A percentile compares a stretch with the other conserved stretches of the same genome.
These are phyloP conservation scores for Umbilicus rupestris DNA, from an alignment of 164 flowering plant genomes.

Conservation along the genomic window DNA sequence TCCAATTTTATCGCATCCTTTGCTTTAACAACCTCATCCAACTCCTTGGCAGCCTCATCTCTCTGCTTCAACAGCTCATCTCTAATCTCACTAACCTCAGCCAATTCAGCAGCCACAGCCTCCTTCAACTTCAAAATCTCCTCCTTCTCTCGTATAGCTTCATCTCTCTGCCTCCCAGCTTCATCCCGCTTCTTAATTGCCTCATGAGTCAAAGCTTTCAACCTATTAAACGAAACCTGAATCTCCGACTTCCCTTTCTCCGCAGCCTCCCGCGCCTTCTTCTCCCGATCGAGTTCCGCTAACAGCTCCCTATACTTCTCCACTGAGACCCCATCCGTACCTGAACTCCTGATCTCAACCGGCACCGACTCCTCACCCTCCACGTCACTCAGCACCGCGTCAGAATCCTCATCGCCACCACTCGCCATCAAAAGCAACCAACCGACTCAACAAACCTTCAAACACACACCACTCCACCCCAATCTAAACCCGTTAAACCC, in stretches of 20 bases:
- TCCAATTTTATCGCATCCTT: constrained; percentile 51
- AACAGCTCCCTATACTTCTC: constrained; percentile 49
- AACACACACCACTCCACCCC: too few species aligned
- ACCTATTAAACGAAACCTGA: constrained; percentile 41
- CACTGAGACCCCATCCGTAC: constrained; percentile 30
- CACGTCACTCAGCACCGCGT: constrained; percentile 75
- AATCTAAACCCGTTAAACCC: background rate
- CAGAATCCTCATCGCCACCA: constrained; percentile 44
- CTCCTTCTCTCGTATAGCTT: constrained; percentile 55
- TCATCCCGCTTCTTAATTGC: constrained; percentile 88
- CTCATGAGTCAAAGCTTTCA: constrained; percentile 52
- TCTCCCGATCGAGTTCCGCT: constrained; percentile 72
- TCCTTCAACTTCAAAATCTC: constrained; percentile 36
- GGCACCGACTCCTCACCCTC: constrained; percentile 60
- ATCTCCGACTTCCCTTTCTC: constrained; percentile 67
- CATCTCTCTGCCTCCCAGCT: constrained; percentile 45
- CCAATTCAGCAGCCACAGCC: constrained; percentile 30
- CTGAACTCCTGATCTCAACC: constrained; percentile 18
- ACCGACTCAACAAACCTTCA: background rate
- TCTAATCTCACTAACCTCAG: constrained; percentile 27
- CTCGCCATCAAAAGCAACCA: constrained; percentile 25
- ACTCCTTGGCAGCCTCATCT: constrained; percentile 37
- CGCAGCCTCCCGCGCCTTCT: constrained; percentile 47
- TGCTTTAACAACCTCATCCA: constrained; percentile 42
- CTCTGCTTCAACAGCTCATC: constrained; percentile 48